A percentile compares a stretch with the other conserved stretches of the same genome.
phyloP scores from a whole-genome alignment of 768 basidiomycete species.

The Saitozyma sp. region DNA sequence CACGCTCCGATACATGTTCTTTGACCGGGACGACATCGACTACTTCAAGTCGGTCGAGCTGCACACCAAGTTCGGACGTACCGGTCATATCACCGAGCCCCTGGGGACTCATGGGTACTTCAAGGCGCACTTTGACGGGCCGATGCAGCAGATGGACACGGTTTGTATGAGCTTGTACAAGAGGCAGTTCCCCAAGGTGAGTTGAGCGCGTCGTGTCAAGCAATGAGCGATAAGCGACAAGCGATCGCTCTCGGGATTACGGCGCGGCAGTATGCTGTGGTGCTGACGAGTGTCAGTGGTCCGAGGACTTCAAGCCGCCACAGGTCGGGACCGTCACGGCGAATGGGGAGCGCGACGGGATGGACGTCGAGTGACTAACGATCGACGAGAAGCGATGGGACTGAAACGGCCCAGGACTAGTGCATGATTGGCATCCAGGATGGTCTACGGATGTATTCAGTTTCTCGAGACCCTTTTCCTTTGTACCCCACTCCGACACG shows the following conservation, averaged over 20 bases:
- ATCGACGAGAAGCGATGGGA: background rate
- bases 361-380: constrained; percentile 33
- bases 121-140: constrained; percentile 93
- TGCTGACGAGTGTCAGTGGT: constrained; percentile 10
- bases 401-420: too few relatives aligned
- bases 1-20: constrained; percentile 98
- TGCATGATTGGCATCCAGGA: too few relatives aligned
- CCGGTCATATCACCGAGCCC: constrained; percentile 79
- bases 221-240: too few relatives aligned
- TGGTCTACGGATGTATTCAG: background rate
- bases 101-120: constrained; percentile 97
- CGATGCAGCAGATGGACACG: constrained; percentile 93
- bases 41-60: constrained; percentile 94
- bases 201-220: constrained; percentile 38
- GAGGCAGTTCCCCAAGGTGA: constrained; percentile 87
- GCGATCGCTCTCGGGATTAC: background rate
- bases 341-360: constrained; percentile 23
- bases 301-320: constrained; percentile 18
- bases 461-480: background rate
- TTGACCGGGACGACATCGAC: constrained; percentile 83
- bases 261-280: too few relatives aligned
- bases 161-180: constrained; percentile 95
- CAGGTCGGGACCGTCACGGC: constrained; percentile 8
- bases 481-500: background rate
- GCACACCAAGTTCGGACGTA: constrained; percentile 84